Conservation (phyloP, 345 rosid genomes). For the Barbarea vulgaris region DNA sequence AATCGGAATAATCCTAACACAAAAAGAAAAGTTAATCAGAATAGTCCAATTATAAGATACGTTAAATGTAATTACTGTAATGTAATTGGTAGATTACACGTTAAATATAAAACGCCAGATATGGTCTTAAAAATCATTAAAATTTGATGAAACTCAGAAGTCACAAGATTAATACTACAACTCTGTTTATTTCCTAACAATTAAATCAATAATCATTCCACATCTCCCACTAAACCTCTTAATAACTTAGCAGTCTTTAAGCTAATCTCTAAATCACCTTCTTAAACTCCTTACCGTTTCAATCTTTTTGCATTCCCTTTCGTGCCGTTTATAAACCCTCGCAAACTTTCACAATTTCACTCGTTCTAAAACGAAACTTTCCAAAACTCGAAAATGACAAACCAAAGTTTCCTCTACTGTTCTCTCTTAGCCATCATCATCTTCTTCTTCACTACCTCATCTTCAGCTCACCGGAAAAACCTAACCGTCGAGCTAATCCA, state of each 20-base stretch:
- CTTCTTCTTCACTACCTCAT: neutral
- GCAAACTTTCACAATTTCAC: neutral
- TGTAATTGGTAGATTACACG: neutral
- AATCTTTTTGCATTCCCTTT: slow-evolving; percentile 1
- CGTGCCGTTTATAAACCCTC: slow-evolving; percentile 18
- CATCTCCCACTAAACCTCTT: slow-evolving; percentile 24
- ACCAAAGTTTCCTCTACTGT: neutral
- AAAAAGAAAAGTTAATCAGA: neutral
- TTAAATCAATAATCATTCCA: neutral
- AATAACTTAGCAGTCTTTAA: neutral
- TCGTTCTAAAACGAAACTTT: neutral
- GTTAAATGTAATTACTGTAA: neutral
- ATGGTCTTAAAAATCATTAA: neutral
- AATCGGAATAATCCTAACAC: neutral
- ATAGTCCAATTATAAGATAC: neutral
- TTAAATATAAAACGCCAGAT: neutral
- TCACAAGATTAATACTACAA: neutral
- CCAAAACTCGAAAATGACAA: slow-evolving; percentile 13
- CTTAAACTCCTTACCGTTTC: slow-evolving; percentile 24
- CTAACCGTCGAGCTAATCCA: slow-evolving; percentile 41
- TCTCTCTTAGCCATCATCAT: slow-evolving; percentile 16
- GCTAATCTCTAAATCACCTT: neutral
- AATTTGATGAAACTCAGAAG: neutral
- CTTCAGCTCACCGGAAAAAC: slow-evolving; percentile 4
- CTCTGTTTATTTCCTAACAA: neutral